Percentiles rank a stretch among this genome's conserved stretches.
Conservation (phyloP, 2,329 filamentous ascomycete species). For the Scytalidium sp. region DNA sequence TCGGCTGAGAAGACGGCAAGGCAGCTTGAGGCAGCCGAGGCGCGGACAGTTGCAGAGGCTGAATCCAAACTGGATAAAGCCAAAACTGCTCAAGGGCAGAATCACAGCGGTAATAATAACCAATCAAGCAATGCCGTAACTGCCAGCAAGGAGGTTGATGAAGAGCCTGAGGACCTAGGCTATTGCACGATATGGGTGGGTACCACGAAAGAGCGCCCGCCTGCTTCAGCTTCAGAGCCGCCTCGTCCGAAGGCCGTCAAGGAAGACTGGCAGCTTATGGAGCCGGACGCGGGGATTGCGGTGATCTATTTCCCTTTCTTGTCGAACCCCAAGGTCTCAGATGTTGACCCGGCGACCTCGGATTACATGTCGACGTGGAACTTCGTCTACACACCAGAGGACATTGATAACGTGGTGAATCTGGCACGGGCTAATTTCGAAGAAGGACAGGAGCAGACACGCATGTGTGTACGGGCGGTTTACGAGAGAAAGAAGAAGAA, state of each 20-base stretch:
- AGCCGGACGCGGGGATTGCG: conserved; percentile 78
- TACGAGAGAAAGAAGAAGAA: conserved; percentile 85
- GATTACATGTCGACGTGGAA: conserved; percentile 98
- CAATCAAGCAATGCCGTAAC: conserved; percentile 21
- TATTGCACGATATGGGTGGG: conserved; percentile 98
- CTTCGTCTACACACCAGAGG: conserved; percentile 88
- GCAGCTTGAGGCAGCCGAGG: conserved; percentile 66
- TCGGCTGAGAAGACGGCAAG: conserved; percentile 56
- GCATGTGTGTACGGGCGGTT: conserved; percentile 76
- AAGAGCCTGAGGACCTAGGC: conserved; percentile 62
- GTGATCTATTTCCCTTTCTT: conserved; percentile 90
- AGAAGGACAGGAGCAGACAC: conserved; percentile 77
- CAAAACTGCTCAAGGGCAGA: conserved; percentile 41
- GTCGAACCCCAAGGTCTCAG: conserved; percentile 73
- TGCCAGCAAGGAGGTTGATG: conserved; percentile 23
- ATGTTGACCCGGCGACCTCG: conserved; percentile 76
- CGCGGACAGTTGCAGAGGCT: conserved; percentile 53
- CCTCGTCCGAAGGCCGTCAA: conserved; percentile 34
- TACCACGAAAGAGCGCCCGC: conserved; percentile 66
- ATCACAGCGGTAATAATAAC: conserved; percentile 20
- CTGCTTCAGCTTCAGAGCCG: conserved; percentile 29
- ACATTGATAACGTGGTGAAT: conserved; percentile 80
- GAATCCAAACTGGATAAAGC: conserved; percentile 63
- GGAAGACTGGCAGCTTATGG: conserved; percentile 68
- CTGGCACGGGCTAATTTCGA: conserved; percentile 84